phyloP scores from a whole-genome alignment of 2,329 filamentous ascomycete genomes.

The Aspergillus phoenicis region DNA sequence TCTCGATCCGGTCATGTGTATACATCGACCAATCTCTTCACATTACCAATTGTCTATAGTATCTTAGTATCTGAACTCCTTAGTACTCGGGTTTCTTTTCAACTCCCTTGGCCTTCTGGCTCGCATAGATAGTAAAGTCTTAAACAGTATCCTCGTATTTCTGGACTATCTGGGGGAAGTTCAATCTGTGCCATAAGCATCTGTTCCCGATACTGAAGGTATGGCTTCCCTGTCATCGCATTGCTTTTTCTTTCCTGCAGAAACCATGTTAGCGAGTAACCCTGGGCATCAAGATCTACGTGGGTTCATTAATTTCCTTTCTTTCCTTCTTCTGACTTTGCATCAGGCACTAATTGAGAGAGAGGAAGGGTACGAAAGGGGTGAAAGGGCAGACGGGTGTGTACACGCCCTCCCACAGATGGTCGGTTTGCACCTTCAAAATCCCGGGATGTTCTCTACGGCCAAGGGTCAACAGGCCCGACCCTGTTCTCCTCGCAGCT shows the following conservation, averaged over 20 bases:
- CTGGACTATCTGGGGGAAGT: too few relatives aligned
- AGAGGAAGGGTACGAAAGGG: background rate
- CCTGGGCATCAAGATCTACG: background rate
- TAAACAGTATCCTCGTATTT: background rate
- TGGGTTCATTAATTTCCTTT: background rate
- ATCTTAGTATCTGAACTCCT: background rate
- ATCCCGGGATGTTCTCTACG: slow-evolving; percentile 10
- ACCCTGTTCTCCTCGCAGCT: slow-evolving; percentile 14
- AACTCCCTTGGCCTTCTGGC: too few relatives aligned
- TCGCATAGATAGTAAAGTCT: background rate
- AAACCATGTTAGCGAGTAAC: slow-evolving; percentile 8
- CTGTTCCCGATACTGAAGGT: background rate
- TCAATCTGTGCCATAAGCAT: background rate
- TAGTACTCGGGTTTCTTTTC: background rate
- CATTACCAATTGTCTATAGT: background rate
- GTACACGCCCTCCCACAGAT: background rate
- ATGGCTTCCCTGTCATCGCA: slow-evolving; percentile 4
- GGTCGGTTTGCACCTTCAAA: slow-evolving; percentile 2
- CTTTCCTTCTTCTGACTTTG: background rate
- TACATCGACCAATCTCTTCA: slow-evolving; percentile 1
- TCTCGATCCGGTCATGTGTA: background rate
- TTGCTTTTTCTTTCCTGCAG: slow-evolving; percentile 12
- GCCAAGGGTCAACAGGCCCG: slow-evolving; percentile 12
- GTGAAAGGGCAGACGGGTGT: slow-evolving; percentile 1
- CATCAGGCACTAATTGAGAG: background rate